Conservation (phyloP, 768 basidiomycete species). For the Psilocybe cubensis region DNA sequence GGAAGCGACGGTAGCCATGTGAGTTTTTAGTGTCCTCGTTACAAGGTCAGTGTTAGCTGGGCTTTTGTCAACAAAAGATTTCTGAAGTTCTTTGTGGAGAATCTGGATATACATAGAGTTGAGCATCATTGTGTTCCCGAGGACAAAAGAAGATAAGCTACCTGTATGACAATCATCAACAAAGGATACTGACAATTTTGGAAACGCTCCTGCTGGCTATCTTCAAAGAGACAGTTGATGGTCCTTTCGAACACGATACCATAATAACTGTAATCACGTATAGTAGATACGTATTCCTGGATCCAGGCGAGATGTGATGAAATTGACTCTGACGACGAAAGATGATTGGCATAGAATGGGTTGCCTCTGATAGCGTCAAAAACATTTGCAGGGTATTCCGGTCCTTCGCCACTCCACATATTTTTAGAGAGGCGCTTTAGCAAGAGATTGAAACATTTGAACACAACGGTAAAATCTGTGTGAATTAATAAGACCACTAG, state of each 20-base stretch:
- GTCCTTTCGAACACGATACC: conserved; percentile 75
- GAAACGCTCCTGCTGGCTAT: conserved; percentile 80
- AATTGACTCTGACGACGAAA: conserved; percentile 38
- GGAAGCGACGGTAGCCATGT: conserved; percentile 38
- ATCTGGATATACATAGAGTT: conserved; percentile 26
- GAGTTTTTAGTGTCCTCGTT: conserved; percentile 37
- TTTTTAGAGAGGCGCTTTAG: conserved; percentile 55
- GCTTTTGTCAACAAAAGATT: conserved; percentile 21
- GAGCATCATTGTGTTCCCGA: not conserved
- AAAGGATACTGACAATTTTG: conserved; percentile 58
- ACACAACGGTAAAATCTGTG: conserved; percentile 62
- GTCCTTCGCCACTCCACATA: conserved; percentile 72
- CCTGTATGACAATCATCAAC: conserved; percentile 64
- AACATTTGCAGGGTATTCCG: conserved; percentile 76
- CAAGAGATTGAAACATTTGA: conserved; percentile 62
- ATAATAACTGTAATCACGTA: conserved; percentile 51
- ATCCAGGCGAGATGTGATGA: conserved; percentile 69
- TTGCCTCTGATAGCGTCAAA: conserved; percentile 89
- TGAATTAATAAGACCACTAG: not conserved
- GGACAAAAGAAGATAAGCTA: conserved; percentile 38
- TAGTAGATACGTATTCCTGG: conserved; percentile 60
- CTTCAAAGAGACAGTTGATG: conserved; percentile 76
- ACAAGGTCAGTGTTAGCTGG: conserved; percentile 24
- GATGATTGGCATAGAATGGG: conserved; percentile 47
- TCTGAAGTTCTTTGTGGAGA: conserved; percentile 32